Evolutionary conservation across 345 rosid species (phyloP).

Genomic region (Citrus sp.): DNA sequence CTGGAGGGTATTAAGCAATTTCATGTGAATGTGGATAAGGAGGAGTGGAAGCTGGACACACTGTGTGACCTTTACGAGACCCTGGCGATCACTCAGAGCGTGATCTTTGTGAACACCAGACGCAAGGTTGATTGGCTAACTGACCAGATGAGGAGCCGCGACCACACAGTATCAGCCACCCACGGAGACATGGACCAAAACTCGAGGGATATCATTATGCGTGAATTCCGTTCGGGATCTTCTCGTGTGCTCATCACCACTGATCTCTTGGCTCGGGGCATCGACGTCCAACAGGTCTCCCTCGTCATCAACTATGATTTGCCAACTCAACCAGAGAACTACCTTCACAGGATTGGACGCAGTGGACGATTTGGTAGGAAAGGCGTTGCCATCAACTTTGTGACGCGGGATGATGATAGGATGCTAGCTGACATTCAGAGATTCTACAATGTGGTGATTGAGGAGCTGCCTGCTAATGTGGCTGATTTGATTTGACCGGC

Average conservation of each 20-base stretch:
- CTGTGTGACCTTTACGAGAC: constrained; percentile 29
- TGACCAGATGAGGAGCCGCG: constrained; percentile 43
- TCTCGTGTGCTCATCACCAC: constrained; percentile 60
- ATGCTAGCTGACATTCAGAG: constrained; percentile 49
- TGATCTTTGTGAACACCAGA: constrained; percentile 52
- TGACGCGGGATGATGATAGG: constrained; percentile 41
- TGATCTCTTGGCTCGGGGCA: constrained; percentile 53
- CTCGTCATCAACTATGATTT: constrained; percentile 51
- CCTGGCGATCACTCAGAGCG: constrained; percentile 47
- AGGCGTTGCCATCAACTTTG: constrained; percentile 50
- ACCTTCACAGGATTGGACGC: constrained; percentile 55
- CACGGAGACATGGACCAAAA: constrained; percentile 61
- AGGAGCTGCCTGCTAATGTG: constrained; percentile 4
- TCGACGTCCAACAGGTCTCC: constrained; percentile 58
- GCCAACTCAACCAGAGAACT: constrained; percentile 53
- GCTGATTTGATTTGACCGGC: background rate
- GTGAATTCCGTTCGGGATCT: constrained; percentile 43
- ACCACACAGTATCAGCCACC: constrained; percentile 55
- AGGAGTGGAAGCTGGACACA: constrained; percentile 30
- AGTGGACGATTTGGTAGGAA: constrained; percentile 52
- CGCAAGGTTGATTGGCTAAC: constrained; percentile 66
- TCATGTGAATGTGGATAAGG: constrained; percentile 39
- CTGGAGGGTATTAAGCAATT: constrained; percentile 55
- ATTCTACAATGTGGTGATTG: constrained; percentile 36
- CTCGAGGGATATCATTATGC: constrained; percentile 50